These are phyloP conservation scores for Kwoniella bestiolae DNA, from an alignment of 768 basidiomycete genomes.

Conservation along the genomic window DNA sequence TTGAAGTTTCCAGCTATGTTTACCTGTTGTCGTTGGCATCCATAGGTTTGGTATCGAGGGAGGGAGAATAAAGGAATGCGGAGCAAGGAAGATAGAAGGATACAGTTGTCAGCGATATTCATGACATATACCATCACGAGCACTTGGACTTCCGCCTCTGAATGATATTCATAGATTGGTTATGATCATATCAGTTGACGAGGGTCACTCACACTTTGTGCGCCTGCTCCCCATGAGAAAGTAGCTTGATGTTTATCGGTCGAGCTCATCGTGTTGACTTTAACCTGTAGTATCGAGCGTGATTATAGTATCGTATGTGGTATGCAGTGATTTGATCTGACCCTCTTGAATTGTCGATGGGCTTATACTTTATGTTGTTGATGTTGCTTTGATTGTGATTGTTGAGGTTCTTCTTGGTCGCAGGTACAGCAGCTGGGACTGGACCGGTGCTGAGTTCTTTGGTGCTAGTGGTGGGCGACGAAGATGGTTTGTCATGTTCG, in stretches of 20 bases:
- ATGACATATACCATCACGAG: neutral
- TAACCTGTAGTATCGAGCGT: neutral
- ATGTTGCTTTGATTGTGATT: slow-evolving; percentile 7
- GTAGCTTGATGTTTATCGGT: slow-evolving; percentile 24
- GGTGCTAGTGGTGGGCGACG: slow-evolving; percentile 21
- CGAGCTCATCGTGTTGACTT: slow-evolving; percentile 1
- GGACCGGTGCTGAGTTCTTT: slow-evolving; percentile 8
- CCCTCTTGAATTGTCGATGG: no score
- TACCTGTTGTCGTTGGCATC: slow-evolving; percentile 32
- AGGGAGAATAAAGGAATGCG: neutral
- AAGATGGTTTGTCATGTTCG: slow-evolving; percentile 14
- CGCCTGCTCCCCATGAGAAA: slow-evolving; percentile 53
- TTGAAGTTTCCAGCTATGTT: slow-evolving; percentile 55
- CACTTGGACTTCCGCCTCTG: no score
- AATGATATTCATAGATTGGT: no score
- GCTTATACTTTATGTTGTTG: no score
- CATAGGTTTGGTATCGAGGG: neutral
- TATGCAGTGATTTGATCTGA: no score
- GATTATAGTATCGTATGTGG: no score
- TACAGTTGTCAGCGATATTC: neutral
- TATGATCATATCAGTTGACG: no score
- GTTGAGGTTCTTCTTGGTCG: slow-evolving; percentile 22
- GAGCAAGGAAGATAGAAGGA: no score
- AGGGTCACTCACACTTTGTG: slow-evolving; percentile 44
- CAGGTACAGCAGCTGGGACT: slow-evolving; percentile 4